These are phyloP conservation scores for Plectranthus barbatus DNA, from an alignment of 257 asterid species.

Conservation along the genomic window DNA sequence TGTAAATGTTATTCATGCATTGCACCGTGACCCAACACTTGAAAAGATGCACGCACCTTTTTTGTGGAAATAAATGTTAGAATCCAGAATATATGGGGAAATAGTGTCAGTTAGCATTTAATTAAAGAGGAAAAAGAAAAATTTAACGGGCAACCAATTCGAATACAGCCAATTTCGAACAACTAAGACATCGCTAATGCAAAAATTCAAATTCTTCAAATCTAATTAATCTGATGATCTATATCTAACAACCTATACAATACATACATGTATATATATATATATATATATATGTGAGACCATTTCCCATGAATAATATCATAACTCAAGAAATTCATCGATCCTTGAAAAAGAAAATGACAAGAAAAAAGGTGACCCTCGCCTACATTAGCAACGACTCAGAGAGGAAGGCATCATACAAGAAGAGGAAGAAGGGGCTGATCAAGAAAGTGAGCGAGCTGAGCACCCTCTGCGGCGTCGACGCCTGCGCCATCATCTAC, in stretches of 20 bases:
- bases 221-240: neutral
- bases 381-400: constrained; percentile 34
- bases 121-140: neutral
- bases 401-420: constrained; percentile 35
- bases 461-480: constrained; percentile 36
- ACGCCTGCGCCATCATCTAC: constrained; percentile 34
- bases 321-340: neutral
- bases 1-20: too few species aligned
- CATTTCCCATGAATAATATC: neutral
- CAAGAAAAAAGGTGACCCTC: constrained; percentile 32
- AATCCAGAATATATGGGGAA: constrained; percentile 1
- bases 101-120: neutral
- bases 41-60: too few species aligned
- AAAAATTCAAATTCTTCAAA: neutral
- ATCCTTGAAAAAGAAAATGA: constrained; percentile 12
- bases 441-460: constrained; percentile 38
- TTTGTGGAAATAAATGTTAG: constrained; percentile 8
- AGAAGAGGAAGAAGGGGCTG: constrained; percentile 43
- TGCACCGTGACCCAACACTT: too few species aligned
- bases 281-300: neutral
- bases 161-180: neutral
- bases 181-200: constrained; percentile 11
- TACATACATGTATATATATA: neutral
- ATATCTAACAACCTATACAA: too few species aligned
- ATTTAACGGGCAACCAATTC: neutral